Percentiles rank a stretch among this genome's conserved stretches.
phyloP scores from a whole-genome alignment of 2,329 filamentous ascomycete genomes.

The Monosporascus sp. region DNA sequence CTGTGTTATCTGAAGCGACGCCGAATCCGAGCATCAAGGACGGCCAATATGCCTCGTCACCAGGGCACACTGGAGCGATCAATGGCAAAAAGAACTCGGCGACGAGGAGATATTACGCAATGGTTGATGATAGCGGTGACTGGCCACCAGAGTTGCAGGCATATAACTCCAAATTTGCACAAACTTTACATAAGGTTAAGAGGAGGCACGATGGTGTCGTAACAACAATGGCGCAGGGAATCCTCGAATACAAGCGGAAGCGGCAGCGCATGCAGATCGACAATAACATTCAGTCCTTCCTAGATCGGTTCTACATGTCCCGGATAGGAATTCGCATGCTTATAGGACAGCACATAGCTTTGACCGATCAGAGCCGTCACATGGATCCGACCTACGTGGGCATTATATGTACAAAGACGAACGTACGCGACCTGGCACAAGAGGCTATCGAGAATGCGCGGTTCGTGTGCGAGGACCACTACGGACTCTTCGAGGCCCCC shows the following conservation, averaged over 20 bases:
- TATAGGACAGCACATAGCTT: constrained; percentile 94
- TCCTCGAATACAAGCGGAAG: constrained; percentile 95
- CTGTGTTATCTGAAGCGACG: constrained; percentile 75
- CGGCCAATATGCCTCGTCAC: constrained; percentile 68
- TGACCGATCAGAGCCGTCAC: constrained; percentile 87
- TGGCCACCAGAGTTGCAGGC: constrained; percentile 94
- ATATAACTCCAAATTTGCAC: constrained; percentile 87
- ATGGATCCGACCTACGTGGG: constrained; percentile 92
- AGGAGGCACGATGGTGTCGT: constrained; percentile 93
- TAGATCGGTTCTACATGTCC: constrained; percentile 99
- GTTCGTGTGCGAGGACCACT: constrained; percentile 99
- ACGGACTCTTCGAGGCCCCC: constrained; percentile 92
- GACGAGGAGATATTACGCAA: constrained; percentile 78
- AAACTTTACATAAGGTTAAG: constrained; percentile 90
- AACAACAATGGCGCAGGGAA: constrained; percentile 95
- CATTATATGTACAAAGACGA: constrained; percentile 98
- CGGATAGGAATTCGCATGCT: constrained; percentile 99
- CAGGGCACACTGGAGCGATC: constrained; percentile 40
- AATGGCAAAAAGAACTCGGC: constrained; percentile 46
- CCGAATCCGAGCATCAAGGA: constrained; percentile 84
- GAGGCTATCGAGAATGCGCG: constrained; percentile 98
- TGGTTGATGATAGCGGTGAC: constrained; percentile 78
- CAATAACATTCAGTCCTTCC: constrained; percentile 92
- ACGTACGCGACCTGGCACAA: constrained; percentile 87
- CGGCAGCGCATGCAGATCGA: constrained; percentile 98